A percentile compares a stretch with the other conserved stretches of the same genome.
phyloP scores from a whole-genome alignment of 129 eudicot species.

The Helianthus tuberosus region DNA sequence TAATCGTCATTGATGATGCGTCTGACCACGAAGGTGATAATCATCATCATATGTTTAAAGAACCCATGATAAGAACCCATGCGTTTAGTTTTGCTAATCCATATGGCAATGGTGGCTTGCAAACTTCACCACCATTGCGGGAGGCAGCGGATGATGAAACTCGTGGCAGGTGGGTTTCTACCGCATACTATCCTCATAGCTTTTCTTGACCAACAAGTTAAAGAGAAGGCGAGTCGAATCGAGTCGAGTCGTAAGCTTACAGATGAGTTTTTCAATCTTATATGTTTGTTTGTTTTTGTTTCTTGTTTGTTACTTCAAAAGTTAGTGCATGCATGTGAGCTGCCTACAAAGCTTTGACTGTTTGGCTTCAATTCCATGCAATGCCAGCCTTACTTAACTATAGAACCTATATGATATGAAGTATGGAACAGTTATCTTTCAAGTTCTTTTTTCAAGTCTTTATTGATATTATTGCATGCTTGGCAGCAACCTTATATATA shows the following conservation, averaged over 20 bases:
- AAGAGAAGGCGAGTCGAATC: neutral
- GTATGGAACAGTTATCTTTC: neutral
- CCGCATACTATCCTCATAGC: conserved; percentile 37
- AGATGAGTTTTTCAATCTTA: conserved; percentile 19
- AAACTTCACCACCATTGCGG: conserved; percentile 13
- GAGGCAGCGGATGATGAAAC: conserved; percentile 12
- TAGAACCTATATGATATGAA: neutral
- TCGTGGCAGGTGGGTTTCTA: conserved; percentile 9
- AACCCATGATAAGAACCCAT: conserved; percentile 11
- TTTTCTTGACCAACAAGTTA: conserved; percentile 27
- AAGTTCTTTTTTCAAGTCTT: neutral
- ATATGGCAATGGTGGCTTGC: conserved; percentile 18
- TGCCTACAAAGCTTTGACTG: conserved; percentile 7
- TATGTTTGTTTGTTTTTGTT: conserved; percentile 11
- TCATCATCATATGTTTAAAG: conserved; percentile 20
- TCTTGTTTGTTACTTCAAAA: conserved; percentile 23
- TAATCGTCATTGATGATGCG: conserved; percentile 48
- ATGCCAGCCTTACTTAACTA: neutral
- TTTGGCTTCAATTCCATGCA: conserved; percentile 9
- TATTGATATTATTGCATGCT: neutral
- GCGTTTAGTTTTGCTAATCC: conserved; percentile 7
- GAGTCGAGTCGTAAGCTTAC: neutral
- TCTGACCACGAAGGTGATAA: conserved; percentile 34
- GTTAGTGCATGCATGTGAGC: conserved; percentile 26
- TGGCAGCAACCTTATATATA: too few relatives aligned